Percentiles rank a stretch among this genome's conserved stretches.
These are phyloP conservation scores for Suillus variegatus DNA, from an alignment of 768 basidiomycete genomes.

Conservation along the genomic window DNA sequence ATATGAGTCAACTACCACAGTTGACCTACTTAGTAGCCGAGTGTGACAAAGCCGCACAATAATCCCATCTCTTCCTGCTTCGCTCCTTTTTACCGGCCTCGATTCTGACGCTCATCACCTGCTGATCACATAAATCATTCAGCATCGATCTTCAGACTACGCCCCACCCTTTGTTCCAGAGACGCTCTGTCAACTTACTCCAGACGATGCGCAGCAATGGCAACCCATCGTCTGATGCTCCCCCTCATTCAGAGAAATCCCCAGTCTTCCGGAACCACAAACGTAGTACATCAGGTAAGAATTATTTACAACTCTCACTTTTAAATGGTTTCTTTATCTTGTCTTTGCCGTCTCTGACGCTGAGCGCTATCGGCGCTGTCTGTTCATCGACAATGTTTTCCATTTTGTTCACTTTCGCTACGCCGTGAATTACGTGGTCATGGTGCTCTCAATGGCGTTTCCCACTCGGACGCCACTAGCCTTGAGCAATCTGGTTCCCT, in stretches of 20 bases:
- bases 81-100: neutral
- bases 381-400: neutral
- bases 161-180: slow-evolving; percentile 2
- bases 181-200: slow-evolving; percentile 1
- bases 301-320: neutral
- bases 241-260: slow-evolving; percentile 1
- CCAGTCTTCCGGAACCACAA: neutral
- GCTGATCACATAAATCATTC: neutral
- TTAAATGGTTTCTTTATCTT: neutral
- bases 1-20: neutral
- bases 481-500: neutral
- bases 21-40: neutral
- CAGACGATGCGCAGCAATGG: slow-evolving; percentile 7
- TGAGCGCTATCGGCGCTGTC: neutral
- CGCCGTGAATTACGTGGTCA: neutral
- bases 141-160: neutral
- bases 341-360: neutral
- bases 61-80: neutral
- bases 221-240: neutral
- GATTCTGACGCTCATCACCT: neutral
- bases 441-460: neutral
- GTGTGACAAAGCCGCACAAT: neutral
- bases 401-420: neutral
- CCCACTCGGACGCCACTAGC: neutral
- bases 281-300: slow-evolving; percentile 10